Percentiles rank a stretch among this genome's conserved stretches.
Evolutionary conservation across 2,329 filamentous ascomycete species (phyloP).

Genomic region (Lanzia echinophila): DNA sequence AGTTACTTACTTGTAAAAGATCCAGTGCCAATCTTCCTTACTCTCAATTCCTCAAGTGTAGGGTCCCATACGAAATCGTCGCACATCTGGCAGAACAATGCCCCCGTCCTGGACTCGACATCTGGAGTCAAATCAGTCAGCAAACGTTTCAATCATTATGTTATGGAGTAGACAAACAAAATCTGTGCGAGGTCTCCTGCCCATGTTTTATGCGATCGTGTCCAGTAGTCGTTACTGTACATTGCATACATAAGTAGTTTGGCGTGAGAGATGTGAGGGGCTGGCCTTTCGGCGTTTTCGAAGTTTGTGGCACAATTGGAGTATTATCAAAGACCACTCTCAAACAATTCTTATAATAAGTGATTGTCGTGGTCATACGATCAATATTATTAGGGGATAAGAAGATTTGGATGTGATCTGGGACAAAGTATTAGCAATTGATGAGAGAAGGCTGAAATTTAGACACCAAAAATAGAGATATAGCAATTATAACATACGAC

Average conservation of each 20-base stretch:
- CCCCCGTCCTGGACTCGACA: constrained; percentile 69
- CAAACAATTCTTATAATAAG: constrained; percentile 66
- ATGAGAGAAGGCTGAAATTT: constrained; percentile 19
- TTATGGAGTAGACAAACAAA: constrained; percentile 49
- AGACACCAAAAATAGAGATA: constrained; percentile 4
- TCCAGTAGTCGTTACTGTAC: constrained; percentile 59
- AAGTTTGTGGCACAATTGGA: constrained; percentile 59
- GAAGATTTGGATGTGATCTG: constrained; percentile 67
- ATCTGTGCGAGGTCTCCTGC: constrained; percentile 62
- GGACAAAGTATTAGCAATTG: constrained; percentile 11
- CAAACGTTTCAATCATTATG: not conserved
- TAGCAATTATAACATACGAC: constrained; percentile 43
- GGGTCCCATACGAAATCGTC: constrained; percentile 80
- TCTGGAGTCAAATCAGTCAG: constrained; percentile 40
- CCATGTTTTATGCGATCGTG: constrained; percentile 62
- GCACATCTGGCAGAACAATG: constrained; percentile 74
- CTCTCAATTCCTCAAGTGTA: constrained; percentile 66
- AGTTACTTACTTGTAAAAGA: constrained; percentile 53
- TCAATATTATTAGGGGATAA: constrained; percentile 51
- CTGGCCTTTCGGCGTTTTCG: constrained; percentile 49
- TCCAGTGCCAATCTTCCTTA: constrained; percentile 62
- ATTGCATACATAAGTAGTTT: constrained; percentile 69
- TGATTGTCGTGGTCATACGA: constrained; percentile 60
- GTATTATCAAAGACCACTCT: constrained; percentile 63
- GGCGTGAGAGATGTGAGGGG: constrained; percentile 56